phyloP scores from a whole-genome alignment of 768 basidiomycete species.

The Russula earlei region DNA sequence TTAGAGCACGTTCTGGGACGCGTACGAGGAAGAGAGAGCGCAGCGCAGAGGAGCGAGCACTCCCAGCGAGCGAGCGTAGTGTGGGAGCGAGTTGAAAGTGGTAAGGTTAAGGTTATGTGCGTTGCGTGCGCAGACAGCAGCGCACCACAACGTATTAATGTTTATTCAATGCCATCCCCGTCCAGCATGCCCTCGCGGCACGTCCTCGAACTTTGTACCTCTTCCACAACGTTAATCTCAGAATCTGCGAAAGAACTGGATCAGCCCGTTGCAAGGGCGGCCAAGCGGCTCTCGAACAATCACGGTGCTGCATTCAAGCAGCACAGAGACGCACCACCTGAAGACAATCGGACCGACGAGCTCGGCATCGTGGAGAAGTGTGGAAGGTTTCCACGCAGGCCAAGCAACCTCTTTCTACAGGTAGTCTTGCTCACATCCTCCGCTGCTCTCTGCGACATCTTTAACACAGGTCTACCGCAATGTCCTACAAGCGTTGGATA shows the following conservation, averaged over 20 bases:
- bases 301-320: not conserved
- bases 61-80: too few species aligned
- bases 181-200: slow-evolving; percentile 8
- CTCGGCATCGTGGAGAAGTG: slow-evolving; percentile 39
- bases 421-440: slow-evolving; percentile 26
- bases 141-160: too few species aligned
- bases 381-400: slow-evolving; percentile 43
- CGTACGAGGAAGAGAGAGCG: too few species aligned
- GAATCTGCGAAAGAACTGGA: slow-evolving; percentile 5
- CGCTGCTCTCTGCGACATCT: not conserved
- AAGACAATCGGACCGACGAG: slow-evolving; percentile 23
- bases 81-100: too few species aligned
- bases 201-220: slow-evolving; percentile 13
- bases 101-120: too few species aligned
- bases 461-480: slow-evolving; percentile 48
- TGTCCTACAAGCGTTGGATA: slow-evolving; percentile 47
- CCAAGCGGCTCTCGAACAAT: slow-evolving; percentile 5
- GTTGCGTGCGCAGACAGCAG: too few species aligned
- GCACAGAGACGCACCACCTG: not conserved
- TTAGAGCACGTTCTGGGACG: too few species aligned
- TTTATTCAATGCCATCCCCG: not conserved
- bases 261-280: slow-evolving; percentile 1
- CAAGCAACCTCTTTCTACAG: slow-evolving; percentile 53
- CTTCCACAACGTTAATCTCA: slow-evolving; percentile 4
- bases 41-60: too few species aligned